A percentile compares a stretch with the other conserved stretches of the same genome.
Conservation (phyloP, 352 stramenopile genomes). For the Globisporangium megalacanthum region DNA sequence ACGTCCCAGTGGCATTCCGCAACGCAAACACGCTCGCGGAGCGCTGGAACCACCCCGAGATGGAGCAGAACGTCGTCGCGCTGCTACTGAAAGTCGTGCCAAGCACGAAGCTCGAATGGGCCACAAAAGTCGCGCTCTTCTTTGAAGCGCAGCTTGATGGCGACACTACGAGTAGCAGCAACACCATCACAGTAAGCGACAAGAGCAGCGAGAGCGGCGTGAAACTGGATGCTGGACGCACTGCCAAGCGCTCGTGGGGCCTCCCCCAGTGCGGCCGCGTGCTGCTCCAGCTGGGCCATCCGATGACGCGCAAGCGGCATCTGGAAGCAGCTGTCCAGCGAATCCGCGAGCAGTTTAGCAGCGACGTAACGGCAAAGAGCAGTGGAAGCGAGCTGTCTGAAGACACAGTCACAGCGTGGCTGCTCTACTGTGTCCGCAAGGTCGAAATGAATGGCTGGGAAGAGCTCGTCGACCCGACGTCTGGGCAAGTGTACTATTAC, state of each 20-base stretch:
- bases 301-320: conserved; percentile 24
- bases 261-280: conserved; percentile 21
- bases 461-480: conserved; percentile 30
- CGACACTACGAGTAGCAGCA: background rate
- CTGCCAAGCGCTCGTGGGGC: conserved; percentile 10
- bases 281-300: conserved; percentile 30
- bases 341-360: conserved; percentile 20
- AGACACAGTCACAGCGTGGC: conserved; percentile 28
- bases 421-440: conserved; percentile 34
- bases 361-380: background rate
- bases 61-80: conserved; percentile 36
- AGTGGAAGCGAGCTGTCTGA: conserved; percentile 12
- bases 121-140: conserved; percentile 41
- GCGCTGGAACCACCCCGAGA: conserved; percentile 46
- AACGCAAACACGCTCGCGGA: conserved; percentile 32
- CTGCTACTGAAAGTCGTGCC: conserved; percentile 41
- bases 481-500: conserved; percentile 54
- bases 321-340: conserved; percentile 22
- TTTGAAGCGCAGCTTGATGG: conserved; percentile 35
- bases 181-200: background rate
- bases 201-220: background rate
- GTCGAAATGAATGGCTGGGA: conserved; percentile 53
- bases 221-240: background rate
- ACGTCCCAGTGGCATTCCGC: conserved; percentile 22
- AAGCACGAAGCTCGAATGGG: conserved; percentile 49